Base-by-base conservation (phyloP, 192 early-diverging fungal genomes). In the Irineochytrium annulatum region DNA sequence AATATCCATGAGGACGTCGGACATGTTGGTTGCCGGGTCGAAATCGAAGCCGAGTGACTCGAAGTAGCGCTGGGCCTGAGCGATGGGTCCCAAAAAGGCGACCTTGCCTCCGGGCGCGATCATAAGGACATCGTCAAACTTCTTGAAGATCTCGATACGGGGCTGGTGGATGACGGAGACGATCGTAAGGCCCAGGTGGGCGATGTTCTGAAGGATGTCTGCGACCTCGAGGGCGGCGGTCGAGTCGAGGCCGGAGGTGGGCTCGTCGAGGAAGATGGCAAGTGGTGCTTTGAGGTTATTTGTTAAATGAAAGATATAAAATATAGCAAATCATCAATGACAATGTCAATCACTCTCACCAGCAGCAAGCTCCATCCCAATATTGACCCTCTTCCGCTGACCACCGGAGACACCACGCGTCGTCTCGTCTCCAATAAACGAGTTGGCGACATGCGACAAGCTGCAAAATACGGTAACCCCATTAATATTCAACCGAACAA, bases 161-260 rank as follows among this genome's bases (percentile, higher is more conserved):
- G 87, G 87, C 17, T 83, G 84, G 56, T 89, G 87, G 39, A 89
- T 81, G n/a, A 89, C 81, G n/a, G 87, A 81, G 3, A 83, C 86
- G 24, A 87, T 77, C 0, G 78, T 84, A 16, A 89, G 62, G 20
- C 77, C 74, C 44, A 82, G 84, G 33, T 73, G 57, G 2, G 86
- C 86, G 69, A 89, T 75, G 0, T 74, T 63, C 52, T 74, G 75
- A 41, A 89, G 67, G n/a, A 85, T 52, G 16, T 34, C 55, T 58
- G 84, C 85, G 3, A 89, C 83, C 65, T 88, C 83, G 27, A 70
- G 75, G 20, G 83, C 71, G 14, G 87, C 87, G 16, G 80, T 73
- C 35, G 81, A 74, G 64, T 89, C 87, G 27, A 89, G 56, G 26
- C 87, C 87, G 28, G 79, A 82, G 5, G 87, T 89, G 8, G 87